Base-by-base conservation (phyloP, 148 eudicot genomes). In the Rheum nobile region DNA sequence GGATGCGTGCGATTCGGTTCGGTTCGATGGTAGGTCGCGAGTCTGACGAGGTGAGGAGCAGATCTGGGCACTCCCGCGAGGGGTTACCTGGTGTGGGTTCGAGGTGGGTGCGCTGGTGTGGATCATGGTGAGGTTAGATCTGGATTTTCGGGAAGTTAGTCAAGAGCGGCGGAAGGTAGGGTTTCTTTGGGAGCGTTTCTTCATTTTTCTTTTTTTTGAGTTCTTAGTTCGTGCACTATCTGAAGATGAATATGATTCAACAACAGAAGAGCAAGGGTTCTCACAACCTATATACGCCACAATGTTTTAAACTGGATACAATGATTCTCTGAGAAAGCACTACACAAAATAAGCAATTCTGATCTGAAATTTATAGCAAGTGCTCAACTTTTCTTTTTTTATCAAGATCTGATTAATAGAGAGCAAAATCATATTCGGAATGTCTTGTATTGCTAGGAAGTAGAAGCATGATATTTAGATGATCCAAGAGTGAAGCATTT, bases 391-490 rank as follows among this genome's bases (percentile, higher is more conserved):
- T 47, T 47, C 14, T 61, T 29, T 31, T 29, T 61, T 5, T n/a
- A n/a, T n/a, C 7, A 16, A 12, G 34, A 59, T 26, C 32, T 59
- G 8, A 44, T 71, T 74, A 65, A 65, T 52, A 50, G 67, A 71
- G 42, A 74, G 57, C 22, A 75, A 71, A 71, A 69, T 79, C 82
- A 67, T 70, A 74, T 71, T 67, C 67, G 21, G 65, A 78, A 74
- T 75, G 75, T 55, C 71, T 75, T 80, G 77, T 32, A 24, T 28
- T 65, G 32, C 70, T 65, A 65, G 70, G 32, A 17, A 65, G 67
- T 10, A 57, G 67, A 26, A 26, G 70, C 70, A 65, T 31, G 57
- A 7, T 65, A 55, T 55, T 24, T 55, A 65, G 32, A 65, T 34
- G 41, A 29, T 16, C 41, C 70, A 65, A 34, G 41, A 19, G 32